These are phyloP conservation scores for Eucalyptus marginata DNA, from an alignment of 345 rosid species.

Conservation along the genomic window DNA sequence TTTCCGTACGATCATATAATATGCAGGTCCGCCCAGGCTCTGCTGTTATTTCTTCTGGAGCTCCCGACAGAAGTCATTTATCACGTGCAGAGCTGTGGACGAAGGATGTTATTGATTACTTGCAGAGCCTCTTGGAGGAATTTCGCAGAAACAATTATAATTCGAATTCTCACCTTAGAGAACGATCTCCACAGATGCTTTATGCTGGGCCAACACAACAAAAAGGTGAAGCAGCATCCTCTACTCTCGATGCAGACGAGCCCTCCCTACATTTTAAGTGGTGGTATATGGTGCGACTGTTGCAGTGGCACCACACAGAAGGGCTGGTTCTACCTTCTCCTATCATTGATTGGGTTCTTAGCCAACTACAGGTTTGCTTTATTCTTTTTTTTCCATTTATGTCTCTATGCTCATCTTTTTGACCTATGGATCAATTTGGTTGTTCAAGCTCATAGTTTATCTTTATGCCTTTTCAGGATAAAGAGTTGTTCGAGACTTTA, in stretches of 20 bases:
- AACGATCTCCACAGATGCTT: conserved; percentile 52
- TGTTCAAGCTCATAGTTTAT: background rate
- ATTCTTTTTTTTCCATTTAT: background rate
- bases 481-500: conserved; percentile 64
- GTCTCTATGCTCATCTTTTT: background rate
- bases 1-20: background rate
- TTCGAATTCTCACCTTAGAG: conserved; percentile 54
- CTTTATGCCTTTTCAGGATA: conserved; percentile 38
- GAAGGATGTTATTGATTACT: conserved; percentile 85
- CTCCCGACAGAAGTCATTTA: conserved; percentile 47
- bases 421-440: background rate
- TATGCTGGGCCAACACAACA: conserved; percentile 52
- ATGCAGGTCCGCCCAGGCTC: conserved; percentile 76
- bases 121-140: conserved; percentile 82
- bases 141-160: conserved; percentile 45
- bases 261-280: conserved; percentile 80
- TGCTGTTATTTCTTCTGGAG: conserved; percentile 50
- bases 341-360: conserved; percentile 92
- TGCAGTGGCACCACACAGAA: conserved; percentile 92
- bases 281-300: conserved; percentile 90
- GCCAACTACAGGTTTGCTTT: conserved; percentile 60
- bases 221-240: conserved; percentile 41
- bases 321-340: conserved; percentile 85
- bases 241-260: conserved; percentile 63
- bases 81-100: conserved; percentile 91